A percentile compares a stretch with the other conserved stretches of the same genome.
Evolutionary conservation across 495 filamentous ascomycete species (phyloP).

Genomic region (Pseudomonodictys pantanalensis): DNA sequence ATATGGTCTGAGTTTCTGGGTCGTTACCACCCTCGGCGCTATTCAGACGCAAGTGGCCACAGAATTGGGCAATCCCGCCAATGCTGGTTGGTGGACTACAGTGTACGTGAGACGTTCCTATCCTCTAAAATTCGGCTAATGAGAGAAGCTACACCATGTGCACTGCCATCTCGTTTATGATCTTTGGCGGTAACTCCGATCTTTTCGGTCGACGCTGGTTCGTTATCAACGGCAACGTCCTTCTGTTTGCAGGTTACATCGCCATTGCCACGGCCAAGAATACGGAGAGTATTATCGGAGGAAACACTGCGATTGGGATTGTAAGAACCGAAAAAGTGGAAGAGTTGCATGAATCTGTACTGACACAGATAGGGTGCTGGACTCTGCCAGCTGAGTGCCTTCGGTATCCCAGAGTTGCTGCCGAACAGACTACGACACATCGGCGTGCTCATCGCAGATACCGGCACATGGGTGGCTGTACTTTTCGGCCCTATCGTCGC

Average conservation of each 20-base stretch:
- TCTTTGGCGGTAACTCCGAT: conserved; percentile 17
- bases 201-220: conserved; percentile 23
- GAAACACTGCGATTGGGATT: conserved; percentile 7
- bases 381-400: conserved; percentile 33
- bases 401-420: conserved; percentile 40
- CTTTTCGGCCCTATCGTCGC: conserved; percentile 37
- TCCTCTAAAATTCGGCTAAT: not conserved
- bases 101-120: conserved; percentile 3
- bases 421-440: conserved; percentile 41
- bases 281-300: conserved; percentile 17
- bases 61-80: conserved; percentile 23
- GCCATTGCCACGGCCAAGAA: conserved; percentile 19
- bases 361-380: too few species aligned
- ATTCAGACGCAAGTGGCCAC: conserved; percentile 20
- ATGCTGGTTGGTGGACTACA: conserved; percentile 21
- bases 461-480: conserved; percentile 34
- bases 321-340: too few species aligned
- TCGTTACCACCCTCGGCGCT: conserved; percentile 19
- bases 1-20: conserved; percentile 33
- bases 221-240: conserved; percentile 17
- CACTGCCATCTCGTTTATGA: conserved; percentile 20
- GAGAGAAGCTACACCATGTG: conserved; percentile 17
- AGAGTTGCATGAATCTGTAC: too few species aligned
- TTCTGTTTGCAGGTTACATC: conserved; percentile 4
- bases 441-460: conserved; percentile 35